phyloP scores from a whole-genome alignment of 768 basidiomycete species.

The Hygrocybe punicea region DNA sequence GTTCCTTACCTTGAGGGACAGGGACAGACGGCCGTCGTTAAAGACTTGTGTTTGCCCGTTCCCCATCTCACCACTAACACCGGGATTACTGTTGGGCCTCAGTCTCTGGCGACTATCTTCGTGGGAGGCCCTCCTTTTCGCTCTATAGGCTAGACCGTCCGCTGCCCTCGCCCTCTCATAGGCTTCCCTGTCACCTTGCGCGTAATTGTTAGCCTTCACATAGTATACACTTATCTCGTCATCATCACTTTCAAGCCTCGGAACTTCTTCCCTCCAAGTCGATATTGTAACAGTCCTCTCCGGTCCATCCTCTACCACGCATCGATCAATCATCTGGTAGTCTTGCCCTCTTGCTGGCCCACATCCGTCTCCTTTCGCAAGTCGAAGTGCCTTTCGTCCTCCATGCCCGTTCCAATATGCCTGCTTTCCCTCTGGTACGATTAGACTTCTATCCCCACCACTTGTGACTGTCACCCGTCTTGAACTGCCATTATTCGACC shows the following conservation, averaged over 20 bases:
- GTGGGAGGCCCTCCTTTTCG: neutral
- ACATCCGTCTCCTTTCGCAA: constrained; percentile 5
- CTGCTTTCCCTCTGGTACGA: neutral
- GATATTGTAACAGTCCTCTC: constrained; percentile 53
- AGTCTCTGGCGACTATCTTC: neutral
- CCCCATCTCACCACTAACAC: neutral
- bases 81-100: neutral
- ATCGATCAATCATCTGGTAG: constrained; percentile 42
- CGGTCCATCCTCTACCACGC: constrained; percentile 47
- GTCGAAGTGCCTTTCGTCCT: neutral
- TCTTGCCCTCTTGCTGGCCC: constrained; percentile 36
- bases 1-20: too few relatives aligned
- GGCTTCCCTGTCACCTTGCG: neutral
- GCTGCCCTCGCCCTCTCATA: constrained; percentile 17
- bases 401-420: neutral
- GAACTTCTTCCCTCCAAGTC: constrained; percentile 55
- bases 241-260: constrained; percentile 38
- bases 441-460: neutral
- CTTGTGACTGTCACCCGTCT: neutral
- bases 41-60: neutral
- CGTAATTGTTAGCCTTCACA: constrained; percentile 36
- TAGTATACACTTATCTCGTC: constrained; percentile 44
- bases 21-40: too few relatives aligned
- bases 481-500: neutral
- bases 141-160: constrained; percentile 16